phyloP scores from a whole-genome alignment of 2,329 filamentous ascomycete genomes.

The Trichoderma atrobrunneum region DNA sequence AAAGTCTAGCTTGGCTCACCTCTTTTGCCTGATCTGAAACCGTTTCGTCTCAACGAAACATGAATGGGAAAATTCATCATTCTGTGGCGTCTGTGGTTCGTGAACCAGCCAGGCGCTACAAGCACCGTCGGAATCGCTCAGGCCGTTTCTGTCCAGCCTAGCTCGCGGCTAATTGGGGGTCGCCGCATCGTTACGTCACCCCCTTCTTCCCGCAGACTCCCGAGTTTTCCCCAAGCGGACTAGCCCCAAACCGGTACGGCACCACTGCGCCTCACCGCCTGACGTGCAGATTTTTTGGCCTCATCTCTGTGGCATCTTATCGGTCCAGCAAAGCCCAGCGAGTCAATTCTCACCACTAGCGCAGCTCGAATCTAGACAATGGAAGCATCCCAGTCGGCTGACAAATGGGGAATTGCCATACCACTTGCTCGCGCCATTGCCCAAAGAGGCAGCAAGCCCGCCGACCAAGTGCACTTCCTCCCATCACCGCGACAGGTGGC shows the following conservation, averaged over 20 bases:
- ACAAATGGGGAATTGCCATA: conserved; percentile 16
- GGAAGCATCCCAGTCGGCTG: conserved; percentile 12
- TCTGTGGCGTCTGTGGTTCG: not conserved
- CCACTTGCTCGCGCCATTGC: conserved; percentile 11
- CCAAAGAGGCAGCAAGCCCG: conserved; percentile 26
- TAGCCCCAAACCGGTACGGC: not conserved
- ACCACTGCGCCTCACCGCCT: conserved; percentile 21
- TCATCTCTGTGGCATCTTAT: conserved; percentile 16
- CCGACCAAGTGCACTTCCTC: not conserved
- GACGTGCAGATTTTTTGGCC: conserved; percentile 21
- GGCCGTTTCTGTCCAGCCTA: not conserved
- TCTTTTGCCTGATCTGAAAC: conserved; percentile 5
- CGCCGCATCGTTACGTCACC: conserved; percentile 16
- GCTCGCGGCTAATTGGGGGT: conserved; percentile 12
- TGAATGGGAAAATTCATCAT: not conserved
- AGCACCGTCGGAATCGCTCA: conserved; percentile 5
- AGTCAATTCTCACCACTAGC: conserved; percentile 19
- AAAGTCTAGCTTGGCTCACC: not conserved
- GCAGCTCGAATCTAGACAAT: conserved; percentile 11
- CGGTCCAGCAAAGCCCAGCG: not conserved
- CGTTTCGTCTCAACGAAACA: not conserved
- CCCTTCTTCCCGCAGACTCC: not conserved
- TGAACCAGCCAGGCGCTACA: not conserved
- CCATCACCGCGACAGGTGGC: conserved; percentile 7
- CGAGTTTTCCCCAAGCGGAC: conserved; percentile 13